Conservation (phyloP, 805 yeast genomes). For the Candida nonsorbophila region DNA sequence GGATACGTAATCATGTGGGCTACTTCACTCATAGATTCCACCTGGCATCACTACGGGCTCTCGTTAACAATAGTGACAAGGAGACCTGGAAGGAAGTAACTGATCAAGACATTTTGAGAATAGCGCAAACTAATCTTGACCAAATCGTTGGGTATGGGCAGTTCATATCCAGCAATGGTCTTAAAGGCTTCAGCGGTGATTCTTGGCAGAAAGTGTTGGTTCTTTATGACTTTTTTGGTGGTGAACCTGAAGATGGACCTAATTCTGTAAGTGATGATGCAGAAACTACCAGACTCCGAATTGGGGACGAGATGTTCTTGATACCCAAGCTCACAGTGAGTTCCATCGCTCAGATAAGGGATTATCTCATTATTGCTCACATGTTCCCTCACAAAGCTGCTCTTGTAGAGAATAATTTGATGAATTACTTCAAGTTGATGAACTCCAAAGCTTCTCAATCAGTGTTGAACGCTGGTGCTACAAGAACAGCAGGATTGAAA, state of each 20-base stretch:
- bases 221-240: constrained; percentile 11
- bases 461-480: constrained; percentile 71
- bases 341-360: constrained; percentile 31
- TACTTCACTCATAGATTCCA: constrained; percentile 56
- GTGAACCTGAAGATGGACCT: constrained; percentile 1
- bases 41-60: constrained; percentile 38
- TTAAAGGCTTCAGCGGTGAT: constrained; percentile 18
- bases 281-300: constrained; percentile 3
- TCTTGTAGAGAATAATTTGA: constrained; percentile 37
- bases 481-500: constrained; percentile 64
- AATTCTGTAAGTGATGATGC: not conserved
- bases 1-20: constrained; percentile 60
- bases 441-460: constrained; percentile 55
- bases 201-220: constrained; percentile 23
- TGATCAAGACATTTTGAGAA: constrained; percentile 33
- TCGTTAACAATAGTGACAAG: constrained; percentile 49
- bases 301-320: constrained; percentile 18
- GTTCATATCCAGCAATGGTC: constrained; percentile 15
- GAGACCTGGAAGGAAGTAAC: constrained; percentile 80
- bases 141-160: constrained; percentile 19
- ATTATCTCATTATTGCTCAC: constrained; percentile 50
- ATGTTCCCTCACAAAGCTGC: constrained; percentile 46
- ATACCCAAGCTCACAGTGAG: constrained; percentile 23
- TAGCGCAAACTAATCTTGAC: constrained; percentile 18
- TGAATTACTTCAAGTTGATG: constrained; percentile 39